Conservation (phyloP, 2,329 filamentous ascomycete genomes). For the Trichoderma simmonsii region DNA sequence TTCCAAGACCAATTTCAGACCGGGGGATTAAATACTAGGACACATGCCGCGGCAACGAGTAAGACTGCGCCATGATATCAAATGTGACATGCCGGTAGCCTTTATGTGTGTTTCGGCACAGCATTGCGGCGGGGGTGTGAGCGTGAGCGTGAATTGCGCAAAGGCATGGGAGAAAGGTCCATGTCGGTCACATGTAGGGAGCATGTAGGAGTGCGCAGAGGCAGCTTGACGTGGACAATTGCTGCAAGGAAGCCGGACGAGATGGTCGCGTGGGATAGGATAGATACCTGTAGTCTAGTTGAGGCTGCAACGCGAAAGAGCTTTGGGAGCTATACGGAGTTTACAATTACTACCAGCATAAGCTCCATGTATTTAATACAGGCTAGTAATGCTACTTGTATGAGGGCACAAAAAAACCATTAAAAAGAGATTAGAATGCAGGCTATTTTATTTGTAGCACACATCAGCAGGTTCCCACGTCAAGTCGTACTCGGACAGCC, state of each 20-base stretch:
- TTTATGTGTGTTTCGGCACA: background rate
- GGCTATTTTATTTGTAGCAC: background rate
- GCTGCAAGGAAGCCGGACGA: background rate
- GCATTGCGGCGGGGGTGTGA: background rate
- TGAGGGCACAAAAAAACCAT: background rate
- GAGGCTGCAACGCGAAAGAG: background rate
- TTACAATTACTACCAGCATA: background rate
- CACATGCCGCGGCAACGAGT: background rate
- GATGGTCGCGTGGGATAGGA: background rate
- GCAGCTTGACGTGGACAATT: conserved; percentile 9
- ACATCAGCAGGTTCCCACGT: background rate
- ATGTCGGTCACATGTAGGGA: background rate
- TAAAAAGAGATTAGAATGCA: background rate
- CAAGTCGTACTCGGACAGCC: background rate
- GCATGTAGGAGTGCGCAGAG: background rate
- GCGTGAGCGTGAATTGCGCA: background rate
- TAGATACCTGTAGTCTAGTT: background rate
- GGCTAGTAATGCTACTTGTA: background rate
- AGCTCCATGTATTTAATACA: background rate
- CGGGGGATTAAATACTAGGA: background rate
- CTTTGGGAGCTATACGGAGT: background rate
- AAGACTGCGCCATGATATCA: background rate
- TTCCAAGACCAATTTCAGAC: background rate
- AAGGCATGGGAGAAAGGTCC: too few species aligned
- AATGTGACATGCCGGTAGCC: background rate